A percentile compares a stretch with the other conserved stretches of the same genome.
Conservation (phyloP, 805 yeast genomes). For the Cyberlindnera maritima region DNA sequence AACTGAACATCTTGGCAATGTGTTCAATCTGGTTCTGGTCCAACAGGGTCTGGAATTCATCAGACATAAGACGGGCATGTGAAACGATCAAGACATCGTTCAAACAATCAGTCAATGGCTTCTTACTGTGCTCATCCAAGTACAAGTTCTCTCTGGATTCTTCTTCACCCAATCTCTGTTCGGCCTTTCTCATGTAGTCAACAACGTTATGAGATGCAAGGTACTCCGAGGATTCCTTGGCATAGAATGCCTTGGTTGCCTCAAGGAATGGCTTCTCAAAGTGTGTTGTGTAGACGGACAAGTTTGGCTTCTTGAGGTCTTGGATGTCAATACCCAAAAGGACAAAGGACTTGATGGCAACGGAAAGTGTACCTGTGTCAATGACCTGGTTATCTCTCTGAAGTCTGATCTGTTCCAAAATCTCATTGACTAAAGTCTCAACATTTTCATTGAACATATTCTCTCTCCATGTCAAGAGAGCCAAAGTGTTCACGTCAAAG, state of each 20-base stretch:
- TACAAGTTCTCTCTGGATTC: slow-evolving; percentile 71
- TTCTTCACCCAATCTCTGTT: slow-evolving; percentile 79
- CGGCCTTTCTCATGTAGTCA: slow-evolving; percentile 86
- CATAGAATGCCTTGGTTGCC: slow-evolving; percentile 65
- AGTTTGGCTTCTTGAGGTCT: slow-evolving; percentile 81
- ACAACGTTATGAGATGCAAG: slow-evolving; percentile 77
- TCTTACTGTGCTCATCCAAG: slow-evolving; percentile 82
- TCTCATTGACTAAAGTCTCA: slow-evolving; percentile 59
- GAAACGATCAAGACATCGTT: slow-evolving; percentile 74
- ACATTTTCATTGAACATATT: slow-evolving; percentile 71
- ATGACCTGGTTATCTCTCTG: slow-evolving; percentile 80
- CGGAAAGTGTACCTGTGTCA: slow-evolving; percentile 60
- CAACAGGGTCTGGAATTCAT: slow-evolving; percentile 71
- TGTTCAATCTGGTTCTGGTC: slow-evolving; percentile 71
- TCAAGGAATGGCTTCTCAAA: slow-evolving; percentile 78
- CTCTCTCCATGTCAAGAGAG: slow-evolving; percentile 84
- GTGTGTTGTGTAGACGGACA: slow-evolving; percentile 73
- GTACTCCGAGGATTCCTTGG: slow-evolving; percentile 63
- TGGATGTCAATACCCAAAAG: slow-evolving; percentile 86
- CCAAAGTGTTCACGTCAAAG: slow-evolving; percentile 86
- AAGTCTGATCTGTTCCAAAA: slow-evolving; percentile 68
- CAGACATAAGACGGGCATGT: slow-evolving; percentile 73
- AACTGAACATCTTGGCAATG: slow-evolving; percentile 70
- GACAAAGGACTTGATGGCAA: slow-evolving; percentile 84
- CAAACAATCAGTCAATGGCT: slow-evolving; percentile 70